Evolutionary conservation across 2,329 filamentous ascomycete species (phyloP), one percentile per base, ranked within the genome.

Genomic region (Trichoderma hamatum): DNA sequence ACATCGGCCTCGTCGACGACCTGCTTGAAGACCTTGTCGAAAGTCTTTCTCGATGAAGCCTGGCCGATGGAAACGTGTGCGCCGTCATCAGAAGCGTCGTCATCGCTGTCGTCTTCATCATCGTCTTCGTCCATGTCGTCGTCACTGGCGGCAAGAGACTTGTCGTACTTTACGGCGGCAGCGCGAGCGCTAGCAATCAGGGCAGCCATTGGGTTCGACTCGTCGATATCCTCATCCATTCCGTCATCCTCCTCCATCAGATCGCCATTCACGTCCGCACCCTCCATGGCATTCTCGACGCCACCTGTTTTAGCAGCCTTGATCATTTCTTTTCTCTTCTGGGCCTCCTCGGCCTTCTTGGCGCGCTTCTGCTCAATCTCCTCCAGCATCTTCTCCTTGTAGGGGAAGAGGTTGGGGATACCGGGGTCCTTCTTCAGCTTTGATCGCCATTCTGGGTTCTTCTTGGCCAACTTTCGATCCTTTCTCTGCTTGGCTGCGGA

Each of bases 351-450:
- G 72, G 89, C 89, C 84, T 95, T 97, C 79, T 88, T 84, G 73
- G 90, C 84, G 77, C 91, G 91, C 75, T 89, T 91, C 82, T 97
- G 93, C 82, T 99, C 96, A 75, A 99, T 96, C 81, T 99, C 94
- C 69, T 94, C 89, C 39, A 99, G 87, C 32, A 99, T 88, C 84
- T 92, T 94, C 80, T 97, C 94, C 84, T 99, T 99, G 86, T 96
- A 97, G 0, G 96, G 96, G 83, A 97, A 99, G 43, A 97, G 83
- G 78, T 98, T 99, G 51, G 96, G 96, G 71, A 99, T 97, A 60
- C 96, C 96, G 28, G 95, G 96, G 76, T 99, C 96, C 84, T 98
- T 99, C 88, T 97, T 98, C 74, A 97, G 80, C 80, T 94, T 92
- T 70, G 93, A 94, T 74, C 92, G 89, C 94, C 96, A 98, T 92